Percentiles rank a stretch among this genome's conserved stretches.
Conservation (phyloP, 306 rosid species). For the Pterocarpus macrocarpus region DNA sequence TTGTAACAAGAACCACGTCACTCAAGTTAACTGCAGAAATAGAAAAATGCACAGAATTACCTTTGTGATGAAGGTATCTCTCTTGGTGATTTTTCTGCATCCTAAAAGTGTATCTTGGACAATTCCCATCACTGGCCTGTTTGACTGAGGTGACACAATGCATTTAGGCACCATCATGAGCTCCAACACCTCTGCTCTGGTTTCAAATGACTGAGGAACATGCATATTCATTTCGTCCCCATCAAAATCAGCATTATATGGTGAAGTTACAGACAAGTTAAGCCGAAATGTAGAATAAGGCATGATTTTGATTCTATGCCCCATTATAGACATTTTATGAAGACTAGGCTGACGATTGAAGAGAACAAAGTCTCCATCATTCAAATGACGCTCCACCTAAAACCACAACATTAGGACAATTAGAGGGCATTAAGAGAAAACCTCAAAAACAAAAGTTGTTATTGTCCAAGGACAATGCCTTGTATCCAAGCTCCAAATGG, state of each 20-base stretch:
- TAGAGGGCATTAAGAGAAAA: slow-evolving; percentile 26
- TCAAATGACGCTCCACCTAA: slow-evolving; percentile 99
- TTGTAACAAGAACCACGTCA: slow-evolving; percentile 27
- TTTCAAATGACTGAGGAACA: slow-evolving; percentile 99
- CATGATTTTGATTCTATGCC: slow-evolving; percentile 98
- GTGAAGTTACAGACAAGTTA: slow-evolving; percentile 93
- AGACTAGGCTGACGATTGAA: slow-evolving; percentile 99
- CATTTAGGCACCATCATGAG: slow-evolving; percentile 99
- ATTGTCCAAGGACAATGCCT: slow-evolving; percentile 57
- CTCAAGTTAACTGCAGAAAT: slow-evolving; percentile 13
- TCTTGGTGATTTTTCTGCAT: slow-evolving; percentile 94
- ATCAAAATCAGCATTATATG: slow-evolving; percentile 98
- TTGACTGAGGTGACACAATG: slow-evolving; percentile 96
- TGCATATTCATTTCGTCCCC: slow-evolving; percentile 99
- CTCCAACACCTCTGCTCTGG: slow-evolving; percentile 99
- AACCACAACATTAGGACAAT: slow-evolving; percentile 46
- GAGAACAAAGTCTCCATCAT: slow-evolving; percentile 96
- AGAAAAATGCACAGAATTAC: slow-evolving; percentile 50
- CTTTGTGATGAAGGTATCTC: slow-evolving; percentile 95
- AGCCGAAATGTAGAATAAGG: slow-evolving; percentile 97
- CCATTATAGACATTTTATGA: slow-evolving; percentile 99
- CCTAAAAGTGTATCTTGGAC: slow-evolving; percentile 96
- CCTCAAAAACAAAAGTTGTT: background rate
- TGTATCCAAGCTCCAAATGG: slow-evolving; percentile 99
- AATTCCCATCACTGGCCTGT: slow-evolving; percentile 99